phyloP scores from a whole-genome alignment of 176 grass and related monocot genomes.

The Aechmea fasciata region DNA sequence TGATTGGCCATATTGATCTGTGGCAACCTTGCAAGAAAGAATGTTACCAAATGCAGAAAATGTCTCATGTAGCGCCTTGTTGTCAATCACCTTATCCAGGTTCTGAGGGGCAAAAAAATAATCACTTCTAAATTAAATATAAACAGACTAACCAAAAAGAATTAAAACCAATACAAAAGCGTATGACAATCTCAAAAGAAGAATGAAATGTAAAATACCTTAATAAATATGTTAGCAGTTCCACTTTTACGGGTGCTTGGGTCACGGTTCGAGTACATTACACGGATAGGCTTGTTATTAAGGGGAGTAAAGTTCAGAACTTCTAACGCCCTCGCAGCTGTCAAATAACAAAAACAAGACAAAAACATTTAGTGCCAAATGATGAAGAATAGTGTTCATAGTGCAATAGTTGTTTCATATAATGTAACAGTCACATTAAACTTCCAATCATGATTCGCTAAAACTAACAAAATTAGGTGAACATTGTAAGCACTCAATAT shows the following conservation, averaged over 20 bases:
- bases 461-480: too few species aligned
- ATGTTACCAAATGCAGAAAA: slow-evolving; percentile 82
- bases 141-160: neutral
- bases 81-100: slow-evolving; percentile 80
- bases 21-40: slow-evolving; percentile 90
- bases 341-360: slow-evolving; percentile 13
- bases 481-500: too few species aligned
- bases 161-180: slow-evolving; percentile 7
- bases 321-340: slow-evolving; percentile 82
- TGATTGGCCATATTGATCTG: slow-evolving; percentile 65
- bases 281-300: slow-evolving; percentile 86
- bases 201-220: slow-evolving; percentile 30
- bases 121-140: neutral
- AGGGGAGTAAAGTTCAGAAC: slow-evolving; percentile 76
- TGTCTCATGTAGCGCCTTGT: slow-evolving; percentile 64
- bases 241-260: slow-evolving; percentile 76
- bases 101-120: slow-evolving; percentile 40
- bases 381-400: neutral
- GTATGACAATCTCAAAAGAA: neutral
- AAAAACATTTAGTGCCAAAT: neutral
- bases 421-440: too few species aligned
- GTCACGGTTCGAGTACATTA: slow-evolving; percentile 97
- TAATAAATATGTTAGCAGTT: slow-evolving; percentile 87
- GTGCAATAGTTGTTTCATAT: too few species aligned
- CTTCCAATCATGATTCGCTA: too few species aligned